Base-by-base conservation (phyloP, 2,329 filamentous ascomycete species). In the Karstenula rhodostoma region DNA sequence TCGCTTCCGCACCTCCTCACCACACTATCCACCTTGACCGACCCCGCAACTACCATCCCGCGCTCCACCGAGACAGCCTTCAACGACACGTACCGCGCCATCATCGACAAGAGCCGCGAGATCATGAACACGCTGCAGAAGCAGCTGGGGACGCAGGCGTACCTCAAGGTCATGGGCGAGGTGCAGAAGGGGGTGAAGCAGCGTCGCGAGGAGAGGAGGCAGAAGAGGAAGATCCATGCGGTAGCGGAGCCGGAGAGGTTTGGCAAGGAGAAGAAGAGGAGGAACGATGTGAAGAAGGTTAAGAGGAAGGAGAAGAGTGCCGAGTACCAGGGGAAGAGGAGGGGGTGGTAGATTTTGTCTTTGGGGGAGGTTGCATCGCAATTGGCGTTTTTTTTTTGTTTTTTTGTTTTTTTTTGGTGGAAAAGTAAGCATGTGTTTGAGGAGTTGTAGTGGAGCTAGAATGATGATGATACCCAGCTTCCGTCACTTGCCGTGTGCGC, bases 191-290 rank as follows among this genome's bases (percentile, higher is more conserved):
- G 84, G 17, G 89, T 95, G n/a, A 87, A 86, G 72, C 84, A 85
- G 65, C 87, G 90, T 71, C 84, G 95, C 67, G 87, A 92, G 74
- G 87, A 89, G 71, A 83, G 96, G 65, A 87, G 90, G 56, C 87
- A 85, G 65, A 99, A 99, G 86, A 87, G 95, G 71, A 92, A 92
- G 79, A 92, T 98, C 65, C 94, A 96, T 75, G 92, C 92, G 12
- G 89, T 99, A 25, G 86, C 86, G 52, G 87, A 90, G 72, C 95
- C 95, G 1, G 94, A 89, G 82, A 95, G 95, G 83, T 68, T 67
- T 57, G 71, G 68, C 17, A 93, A 89, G 81, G 90, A 90, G 76
- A 95, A 92, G 84, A 89, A 89, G 76, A 91, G 87, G 76, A 89
- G 90, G 0, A 80, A 84, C 71, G 89, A 92, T 79, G 87, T 66